Base-by-base conservation (phyloP, 768 basidiomycete genomes). In the Leccinellum rugosiceps region DNA sequence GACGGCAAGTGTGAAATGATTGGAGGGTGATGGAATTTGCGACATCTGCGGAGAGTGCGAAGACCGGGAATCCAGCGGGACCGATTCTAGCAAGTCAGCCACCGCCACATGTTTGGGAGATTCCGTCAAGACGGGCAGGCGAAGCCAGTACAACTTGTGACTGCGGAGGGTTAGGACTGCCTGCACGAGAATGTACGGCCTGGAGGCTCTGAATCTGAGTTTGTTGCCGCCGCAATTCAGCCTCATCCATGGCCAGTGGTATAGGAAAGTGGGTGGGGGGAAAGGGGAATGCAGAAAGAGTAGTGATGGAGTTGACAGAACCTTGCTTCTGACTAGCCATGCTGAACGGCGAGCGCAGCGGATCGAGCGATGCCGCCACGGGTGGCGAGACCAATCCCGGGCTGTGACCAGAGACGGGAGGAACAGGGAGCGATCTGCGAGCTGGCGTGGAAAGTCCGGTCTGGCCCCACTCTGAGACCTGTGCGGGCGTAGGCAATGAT, bases 191-290 rank as follows among this genome's bases (percentile, higher is more conserved):
- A 13, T 56, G 60, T 2, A 44, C 41, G 23, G 49, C 34, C 15
- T 62, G 66, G 9, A 66, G 52, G 31, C 15, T 60, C 35, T 35
- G 35, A 17, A 35, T 35, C 17, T 8, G 35, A 8, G 15, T 17
- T 35, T 17, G 34, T 11, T 31, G 31, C 10, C 31, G 11, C 31
- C 11, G 10, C 1, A 31, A 31, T 31, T 31, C 31, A 17, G 58
- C 53, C 19, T 73, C 64, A 25, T 56, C 68, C 25, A 25, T 25
- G 25, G 25, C 25, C 25, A 25, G 4, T 25, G 25, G 25, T 25
- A 25, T 71, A 13, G 88, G 88, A 57, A 87, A 82, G 67, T 89
- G 87, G 1, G 82, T 83, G 0, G 88, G 89, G 14, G 89, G 88
- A 0, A 79, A 71, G 25, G 89, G 89, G 69, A 25, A 25, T 2